phyloP scores from a whole-genome alignment of 257 asterid genomes.

The Solanum bulbocastanum region DNA sequence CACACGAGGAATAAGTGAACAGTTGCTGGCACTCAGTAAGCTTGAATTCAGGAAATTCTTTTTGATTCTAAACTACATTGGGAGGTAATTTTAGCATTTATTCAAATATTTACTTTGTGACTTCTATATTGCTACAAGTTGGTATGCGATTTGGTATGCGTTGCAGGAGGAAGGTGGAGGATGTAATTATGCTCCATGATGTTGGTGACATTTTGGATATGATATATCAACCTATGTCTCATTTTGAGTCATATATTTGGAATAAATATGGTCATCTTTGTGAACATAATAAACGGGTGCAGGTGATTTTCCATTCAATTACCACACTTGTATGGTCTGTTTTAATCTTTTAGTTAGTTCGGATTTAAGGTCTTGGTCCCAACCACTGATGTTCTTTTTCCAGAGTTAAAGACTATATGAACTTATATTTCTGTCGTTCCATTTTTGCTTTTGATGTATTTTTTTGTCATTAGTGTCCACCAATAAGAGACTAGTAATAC shows the following conservation, averaged over 20 bases:
- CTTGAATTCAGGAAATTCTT: conserved; percentile 55
- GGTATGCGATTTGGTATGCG: not conserved
- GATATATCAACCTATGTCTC: conserved; percentile 33
- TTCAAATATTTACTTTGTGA: not conserved
- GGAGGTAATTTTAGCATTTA: conserved; percentile 35
- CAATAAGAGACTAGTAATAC: not conserved
- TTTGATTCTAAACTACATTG: conserved; percentile 51
- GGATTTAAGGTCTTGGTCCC: not conserved
- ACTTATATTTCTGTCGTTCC: not conserved
- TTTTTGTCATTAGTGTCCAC: not conserved
- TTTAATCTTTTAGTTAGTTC: not conserved
- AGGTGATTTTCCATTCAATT: conserved; percentile 14
- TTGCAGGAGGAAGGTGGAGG: conserved; percentile 47
- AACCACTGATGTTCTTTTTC: not conserved
- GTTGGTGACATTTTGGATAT: conserved; percentile 27
- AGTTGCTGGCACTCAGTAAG: conserved; percentile 25
- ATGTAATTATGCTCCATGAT: conserved; percentile 24
- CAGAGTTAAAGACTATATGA: not conserved
- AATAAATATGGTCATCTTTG: conserved; percentile 19
- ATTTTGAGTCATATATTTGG: conserved; percentile 56
- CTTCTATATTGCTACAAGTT: not conserved
- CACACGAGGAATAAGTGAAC: conserved; percentile 14
- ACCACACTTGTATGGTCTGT: not conserved
- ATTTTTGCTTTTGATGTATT: not conserved
- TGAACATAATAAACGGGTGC: conserved; percentile 21